These are phyloP conservation scores for Kodamaea nitidulidarum DNA, from an alignment of 805 yeast species.

Conservation along the genomic window DNA sequence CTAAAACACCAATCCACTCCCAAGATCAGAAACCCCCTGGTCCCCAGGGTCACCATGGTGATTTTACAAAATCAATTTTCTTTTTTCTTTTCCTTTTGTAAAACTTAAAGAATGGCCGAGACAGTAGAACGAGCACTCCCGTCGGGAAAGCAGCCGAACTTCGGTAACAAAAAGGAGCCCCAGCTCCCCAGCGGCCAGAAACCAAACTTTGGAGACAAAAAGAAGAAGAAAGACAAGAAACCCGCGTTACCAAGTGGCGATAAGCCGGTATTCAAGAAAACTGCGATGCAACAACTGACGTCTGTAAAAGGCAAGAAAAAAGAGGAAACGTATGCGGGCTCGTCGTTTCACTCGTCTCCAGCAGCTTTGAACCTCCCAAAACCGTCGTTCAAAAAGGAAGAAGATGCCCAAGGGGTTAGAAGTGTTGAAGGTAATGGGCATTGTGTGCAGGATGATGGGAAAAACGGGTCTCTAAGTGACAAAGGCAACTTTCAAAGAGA, in stretches of 20 bases:
- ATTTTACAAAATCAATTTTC: too few relatives aligned
- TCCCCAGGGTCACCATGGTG: too few relatives aligned
- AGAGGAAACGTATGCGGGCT: constrained; percentile 49
- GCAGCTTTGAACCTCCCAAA: constrained; percentile 54
- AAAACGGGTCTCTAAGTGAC: background rate
- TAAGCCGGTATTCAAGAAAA: constrained; percentile 23
- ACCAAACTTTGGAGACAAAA: constrained; percentile 18
- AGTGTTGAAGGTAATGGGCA: too few relatives aligned
- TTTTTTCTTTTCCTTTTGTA: background rate
- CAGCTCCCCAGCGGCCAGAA: constrained; percentile 27
- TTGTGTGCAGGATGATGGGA: background rate
- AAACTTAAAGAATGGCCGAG: background rate
- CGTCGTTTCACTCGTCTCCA: constrained; percentile 54
- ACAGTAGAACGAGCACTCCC: constrained; percentile 18
- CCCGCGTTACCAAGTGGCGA: constrained; percentile 28
- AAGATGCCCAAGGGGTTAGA: constrained; percentile 2
- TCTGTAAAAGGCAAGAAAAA: constrained; percentile 8
- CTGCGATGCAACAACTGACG: background rate
- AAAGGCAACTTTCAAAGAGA: too few relatives aligned
- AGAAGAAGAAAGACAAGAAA: constrained; percentile 10
- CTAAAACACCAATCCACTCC: too few relatives aligned
- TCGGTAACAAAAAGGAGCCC: constrained; percentile 13
- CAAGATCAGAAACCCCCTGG: too few relatives aligned
- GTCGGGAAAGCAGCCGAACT: constrained; percentile 28
- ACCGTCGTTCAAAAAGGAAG: constrained; percentile 44